Base-by-base conservation (phyloP, 176 grass and related monocot species). In the Leersia perrieri region DNA sequence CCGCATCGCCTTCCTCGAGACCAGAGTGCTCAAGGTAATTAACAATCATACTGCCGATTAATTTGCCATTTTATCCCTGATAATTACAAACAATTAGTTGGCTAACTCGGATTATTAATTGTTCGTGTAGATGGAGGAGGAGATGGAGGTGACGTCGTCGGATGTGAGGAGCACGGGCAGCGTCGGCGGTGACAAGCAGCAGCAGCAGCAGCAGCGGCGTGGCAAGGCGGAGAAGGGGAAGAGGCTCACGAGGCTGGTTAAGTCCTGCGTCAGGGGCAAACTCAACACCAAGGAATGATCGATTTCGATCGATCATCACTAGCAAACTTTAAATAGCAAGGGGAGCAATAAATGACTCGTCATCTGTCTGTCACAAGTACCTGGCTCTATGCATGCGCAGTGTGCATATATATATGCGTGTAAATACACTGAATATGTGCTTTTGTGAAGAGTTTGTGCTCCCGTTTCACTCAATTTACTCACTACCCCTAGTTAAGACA, bases 1-100 rank as follows among this genome's bases (percentile, higher is more conserved):
- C 27, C 82, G 82, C 73, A 70, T 84, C 51, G 73, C 82, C 11
- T 33, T 61, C 49, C 82, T 84, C 14, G 82, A 84, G 74, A 55
- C 7, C 73, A 27, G 73, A 4, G 16, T 84, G 26, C 34, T 84
- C 63, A 84, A 60, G 80, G 80, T 66, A 78, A 6, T 2, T 25
- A 65, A 65, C 33, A 3, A 8, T 26, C 1, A n/a, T 40, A 40
- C 0, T 44, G 12, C 41, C 41, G 14, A 3, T 14, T 45, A 14
- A 8, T 8, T 39, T 3, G n/a, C 3, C 42, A 1, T 45, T 2
- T 3, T 11, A 14, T 29, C 4, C 8, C n/a, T 12, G 2, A 62
- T 29, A 30, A 28, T 13, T 62, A 61, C 23, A 2, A 5, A 3
- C 8, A 1, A 7, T 33, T 5, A 18, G 3, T 1, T 7, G 32